Base-by-base conservation (phyloP, 1,139 yeast species). In the Pneumocystis oryctolagi region DNA sequence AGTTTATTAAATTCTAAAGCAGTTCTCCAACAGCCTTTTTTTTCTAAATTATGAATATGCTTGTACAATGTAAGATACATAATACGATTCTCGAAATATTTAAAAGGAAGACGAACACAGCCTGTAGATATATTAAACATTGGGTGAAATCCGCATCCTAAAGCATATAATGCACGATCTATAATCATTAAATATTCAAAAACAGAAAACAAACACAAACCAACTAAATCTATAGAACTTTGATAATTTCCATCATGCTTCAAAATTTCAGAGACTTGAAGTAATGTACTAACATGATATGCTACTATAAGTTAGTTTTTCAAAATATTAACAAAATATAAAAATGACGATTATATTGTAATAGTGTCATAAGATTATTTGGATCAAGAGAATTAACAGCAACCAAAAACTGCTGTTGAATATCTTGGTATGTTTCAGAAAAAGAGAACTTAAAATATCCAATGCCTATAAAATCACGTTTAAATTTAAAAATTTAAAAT, bases 1-100 rank as follows among this genome's bases (percentile, higher is more conserved):
- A 85, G 76, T 70, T 87, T 89, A 69, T 87, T 82, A 75, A 84
- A 89, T 58, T 83, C 80, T 63, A 87, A 79, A 0, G 96, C 95
- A 0, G 96, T 88, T 64, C 75, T 79, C 71, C 81, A 83, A 1
- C 92, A 85, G 8, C 95, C 87, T 69, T 89, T 80, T 70, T 86
- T 89, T 1, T 89, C 87, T 60, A 89, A 75, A 2, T 82, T 82
- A 30, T 80, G 78, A 63, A 89, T 82, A 69, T 87, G 84, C 69
- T 92, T 80, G 76, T 88, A 87, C 4, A 88, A 69, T 12, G 89
- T 81, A 65, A 89, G 74, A 68, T 86, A 86, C 67, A 89, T 84
- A 68, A 85, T 89, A 67, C 97, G 79, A 73, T 87, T 89, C 73
- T 84, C 79, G 69, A 83, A 85, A 60, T 79, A 78, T 70, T 85